Percentiles rank a stretch among this genome's conserved stretches.
Evolutionary conservation across 2,329 filamentous ascomycete genomes (phyloP).

Genomic region (Thyridium curvatum): DNA sequence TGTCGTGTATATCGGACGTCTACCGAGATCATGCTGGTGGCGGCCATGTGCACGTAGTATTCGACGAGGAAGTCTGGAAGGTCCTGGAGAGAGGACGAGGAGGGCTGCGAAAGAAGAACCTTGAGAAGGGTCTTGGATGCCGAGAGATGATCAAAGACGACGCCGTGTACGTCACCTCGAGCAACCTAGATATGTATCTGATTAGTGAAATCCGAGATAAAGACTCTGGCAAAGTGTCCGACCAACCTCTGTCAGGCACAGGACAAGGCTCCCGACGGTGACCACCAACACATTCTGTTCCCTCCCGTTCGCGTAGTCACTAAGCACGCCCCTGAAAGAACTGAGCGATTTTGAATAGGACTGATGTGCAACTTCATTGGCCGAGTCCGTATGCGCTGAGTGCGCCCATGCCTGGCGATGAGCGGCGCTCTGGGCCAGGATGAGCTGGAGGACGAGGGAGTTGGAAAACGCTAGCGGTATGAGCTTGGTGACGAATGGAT

Average conservation of each 20-base stretch:
- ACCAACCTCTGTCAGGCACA: constrained; percentile 39
- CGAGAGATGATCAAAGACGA: constrained; percentile 36
- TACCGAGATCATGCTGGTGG: constrained; percentile 40
- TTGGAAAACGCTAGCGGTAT: constrained; percentile 38
- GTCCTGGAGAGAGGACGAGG: constrained; percentile 22
- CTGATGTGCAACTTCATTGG: too few species aligned
- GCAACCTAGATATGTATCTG: constrained; percentile 7
- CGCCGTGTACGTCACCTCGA: constrained; percentile 36
- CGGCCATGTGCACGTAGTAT: constrained; percentile 40
- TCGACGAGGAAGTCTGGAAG: constrained; percentile 39
- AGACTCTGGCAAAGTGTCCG: too few species aligned
- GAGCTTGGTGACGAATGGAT: constrained; percentile 38
- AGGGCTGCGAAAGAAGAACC: constrained; percentile 10
- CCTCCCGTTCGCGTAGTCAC: too few species aligned
- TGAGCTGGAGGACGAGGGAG: constrained; percentile 36
- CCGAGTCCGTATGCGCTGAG: too few species aligned
- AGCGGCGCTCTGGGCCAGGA: constrained; percentile 36
- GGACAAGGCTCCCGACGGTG: constrained; percentile 36
- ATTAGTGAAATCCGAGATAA: too few species aligned
- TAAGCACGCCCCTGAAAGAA: too few species aligned
- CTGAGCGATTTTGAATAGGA: too few species aligned
- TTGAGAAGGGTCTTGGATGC: constrained; percentile 31
- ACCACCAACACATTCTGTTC: constrained; percentile 21
- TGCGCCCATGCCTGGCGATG: constrained; percentile 16
- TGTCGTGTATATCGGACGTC: constrained; percentile 19